These are phyloP conservation scores for Betula pendula DNA, from an alignment of 306 rosid species.

Conservation along the genomic window DNA sequence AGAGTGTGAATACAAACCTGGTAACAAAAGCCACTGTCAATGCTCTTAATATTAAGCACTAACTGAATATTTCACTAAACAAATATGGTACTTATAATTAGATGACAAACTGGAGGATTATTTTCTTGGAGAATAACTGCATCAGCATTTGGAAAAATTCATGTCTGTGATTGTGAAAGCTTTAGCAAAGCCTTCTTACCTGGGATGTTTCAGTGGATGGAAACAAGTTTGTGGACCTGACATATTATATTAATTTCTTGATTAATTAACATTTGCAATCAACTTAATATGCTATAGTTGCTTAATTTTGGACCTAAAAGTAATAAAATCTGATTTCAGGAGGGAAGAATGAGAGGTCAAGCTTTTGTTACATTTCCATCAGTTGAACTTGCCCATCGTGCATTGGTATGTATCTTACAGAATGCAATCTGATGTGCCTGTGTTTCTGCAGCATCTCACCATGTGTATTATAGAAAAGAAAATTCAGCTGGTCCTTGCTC, in stretches of 20 bases:
- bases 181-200: background rate
- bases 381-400: constrained; percentile 73
- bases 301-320: constrained; percentile 18
- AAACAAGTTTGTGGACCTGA: constrained; percentile 1
- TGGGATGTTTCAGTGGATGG: background rate
- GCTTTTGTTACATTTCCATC: constrained; percentile 92
- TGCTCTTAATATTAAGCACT: background rate
- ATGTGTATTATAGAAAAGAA: no score
- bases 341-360: constrained; percentile 99
- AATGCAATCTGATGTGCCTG: background rate
- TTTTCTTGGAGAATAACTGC: background rate
- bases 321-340: constrained; percentile 55
- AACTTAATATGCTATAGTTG: constrained; percentile 7
- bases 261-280: background rate
- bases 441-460: background rate
- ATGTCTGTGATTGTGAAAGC: background rate
- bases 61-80: background rate
- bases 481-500: background rate
- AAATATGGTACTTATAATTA: background rate
- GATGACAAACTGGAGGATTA: background rate
- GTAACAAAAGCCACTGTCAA: background rate
- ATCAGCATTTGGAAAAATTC: background rate
- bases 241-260: background rate
- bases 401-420: constrained; percentile 56
- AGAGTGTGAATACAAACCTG: background rate